Conservation (phyloP, 1,139 yeast species). For the Meyerozyma athensensis region DNA sequence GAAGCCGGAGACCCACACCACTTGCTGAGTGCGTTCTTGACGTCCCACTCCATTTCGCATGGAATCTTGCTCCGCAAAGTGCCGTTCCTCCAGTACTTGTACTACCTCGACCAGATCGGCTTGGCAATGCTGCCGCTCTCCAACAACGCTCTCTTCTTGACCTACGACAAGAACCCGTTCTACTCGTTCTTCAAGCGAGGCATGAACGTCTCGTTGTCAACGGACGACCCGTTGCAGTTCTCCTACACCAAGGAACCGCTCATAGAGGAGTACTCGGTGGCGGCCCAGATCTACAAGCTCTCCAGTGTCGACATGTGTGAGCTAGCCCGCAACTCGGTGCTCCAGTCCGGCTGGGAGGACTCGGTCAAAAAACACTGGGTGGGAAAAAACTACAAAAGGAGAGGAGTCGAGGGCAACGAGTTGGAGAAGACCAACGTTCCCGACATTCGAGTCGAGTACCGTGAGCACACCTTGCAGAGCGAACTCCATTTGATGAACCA, state of each 20-base stretch:
- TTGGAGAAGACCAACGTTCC: slow-evolving; percentile 96
- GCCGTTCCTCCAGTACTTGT: slow-evolving; percentile 90
- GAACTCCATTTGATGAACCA: slow-evolving; percentile 70
- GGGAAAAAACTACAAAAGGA: slow-evolving; percentile 59
- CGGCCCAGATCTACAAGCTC: slow-evolving; percentile 92
- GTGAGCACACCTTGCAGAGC: slow-evolving; percentile 74
- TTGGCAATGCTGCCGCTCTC: slow-evolving; percentile 99
- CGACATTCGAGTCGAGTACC: slow-evolving; percentile 71
- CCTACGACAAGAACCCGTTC: slow-evolving; percentile 94
- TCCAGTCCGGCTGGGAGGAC: slow-evolving; percentile 90
- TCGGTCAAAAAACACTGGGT: slow-evolving; percentile 87
- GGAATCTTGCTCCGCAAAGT: slow-evolving; percentile 90
- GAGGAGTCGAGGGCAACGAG: slow-evolving; percentile 76
- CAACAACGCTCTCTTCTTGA: slow-evolving; percentile 90
- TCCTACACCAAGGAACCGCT: slow-evolving; percentile 97
- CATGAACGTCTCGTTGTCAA: slow-evolving; percentile 82
- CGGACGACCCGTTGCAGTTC: slow-evolving; percentile 75
- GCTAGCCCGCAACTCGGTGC: slow-evolving; percentile 66
- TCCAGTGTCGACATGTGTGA: slow-evolving; percentile 97
- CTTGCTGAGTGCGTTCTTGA: slow-evolving; percentile 80
- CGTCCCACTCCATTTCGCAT: slow-evolving; percentile 91
- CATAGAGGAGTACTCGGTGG: slow-evolving; percentile 95
- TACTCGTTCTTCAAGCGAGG: slow-evolving; percentile 88
- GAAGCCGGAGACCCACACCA: slow-evolving; percentile 99
- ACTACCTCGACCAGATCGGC: slow-evolving; percentile 90